phyloP scores from a whole-genome alignment of 225 moss, liverwort and hornwort genomes.

The Sphagnum contortum region DNA sequence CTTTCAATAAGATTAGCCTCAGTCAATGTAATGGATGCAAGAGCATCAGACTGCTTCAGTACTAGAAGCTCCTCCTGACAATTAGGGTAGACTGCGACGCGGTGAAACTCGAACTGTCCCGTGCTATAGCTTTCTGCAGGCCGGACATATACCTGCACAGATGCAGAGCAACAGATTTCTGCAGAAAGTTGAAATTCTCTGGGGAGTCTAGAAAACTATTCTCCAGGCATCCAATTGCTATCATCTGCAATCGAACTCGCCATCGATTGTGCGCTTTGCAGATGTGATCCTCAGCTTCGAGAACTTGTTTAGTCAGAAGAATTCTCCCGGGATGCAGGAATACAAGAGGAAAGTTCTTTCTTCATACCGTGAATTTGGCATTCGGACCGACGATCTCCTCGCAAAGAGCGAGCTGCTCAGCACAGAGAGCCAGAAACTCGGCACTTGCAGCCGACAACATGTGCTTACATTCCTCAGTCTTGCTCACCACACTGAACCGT shows the following conservation, averaged over 20 bases:
- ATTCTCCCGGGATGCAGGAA: no score
- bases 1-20: conserved; percentile 34
- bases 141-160: conserved; percentile 66
- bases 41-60: conserved; percentile 51
- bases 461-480: conserved; percentile 48
- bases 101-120: conserved; percentile 79
- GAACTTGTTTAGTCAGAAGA: no score
- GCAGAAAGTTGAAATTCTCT: neutral
- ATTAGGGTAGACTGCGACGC: conserved; percentile 59
- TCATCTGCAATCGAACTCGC: no score
- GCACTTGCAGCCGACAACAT: conserved; percentile 44
- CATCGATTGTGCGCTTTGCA: no score
- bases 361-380: conserved; percentile 61
- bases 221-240: no score
- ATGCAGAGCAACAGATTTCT: neutral
- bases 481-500: conserved; percentile 44
- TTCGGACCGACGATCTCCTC: conserved; percentile 60
- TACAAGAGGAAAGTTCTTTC: no score
- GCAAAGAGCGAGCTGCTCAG: conserved; percentile 74
- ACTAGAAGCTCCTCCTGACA: conserved; percentile 47
- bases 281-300: no score
- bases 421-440: conserved; percentile 73
- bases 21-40: conserved; percentile 30
- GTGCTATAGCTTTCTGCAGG: conserved; percentile 88
- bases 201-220: neutral